These are phyloP conservation scores for Aulographum hederae DNA, from an alignment of 2,329 filamentous ascomycete genomes.

Conservation along the genomic window DNA sequence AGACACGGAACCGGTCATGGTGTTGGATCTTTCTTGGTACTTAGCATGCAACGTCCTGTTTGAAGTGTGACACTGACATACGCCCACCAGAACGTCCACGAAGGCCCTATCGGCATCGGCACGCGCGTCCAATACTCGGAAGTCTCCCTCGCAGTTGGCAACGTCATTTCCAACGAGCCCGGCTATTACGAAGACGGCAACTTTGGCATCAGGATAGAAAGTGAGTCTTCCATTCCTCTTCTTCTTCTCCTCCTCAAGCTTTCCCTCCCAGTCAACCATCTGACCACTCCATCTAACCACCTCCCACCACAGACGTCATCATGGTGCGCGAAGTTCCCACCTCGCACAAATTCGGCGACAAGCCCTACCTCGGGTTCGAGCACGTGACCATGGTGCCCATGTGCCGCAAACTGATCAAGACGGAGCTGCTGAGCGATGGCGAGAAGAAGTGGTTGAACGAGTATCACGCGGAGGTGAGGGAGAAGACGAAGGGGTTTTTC, in stretches of 20 bases:
- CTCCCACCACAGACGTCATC: no score
- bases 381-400: constrained; percentile 95
- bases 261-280: constrained; percentile 2
- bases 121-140: constrained; percentile 84
- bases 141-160: constrained; percentile 74
- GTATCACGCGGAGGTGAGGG: constrained; percentile 64
- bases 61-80: constrained; percentile 8
- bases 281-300: constrained; percentile 5
- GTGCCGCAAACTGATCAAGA: constrained; percentile 74
- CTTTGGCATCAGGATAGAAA: constrained; percentile 93
- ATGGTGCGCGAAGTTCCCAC: constrained; percentile 83
- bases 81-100: constrained; percentile 57
- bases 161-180: constrained; percentile 90
- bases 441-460: constrained; percentile 80
- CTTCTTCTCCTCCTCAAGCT: constrained; percentile 1
- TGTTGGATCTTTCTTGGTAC: constrained; percentile 66
- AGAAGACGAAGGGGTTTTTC: constrained; percentile 67
- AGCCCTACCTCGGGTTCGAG: constrained; percentile 87
- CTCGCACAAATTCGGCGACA: constrained; percentile 75
- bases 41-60: constrained; percentile 1
- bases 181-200: constrained; percentile 93
- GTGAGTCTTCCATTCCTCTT: no score
- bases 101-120: constrained; percentile 91
- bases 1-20: constrained; percentile 93
- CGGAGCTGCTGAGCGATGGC: constrained; percentile 45